Base-by-base conservation (phyloP, 2,329 filamentous ascomycete species). In the Diaporthe citri region DNA sequence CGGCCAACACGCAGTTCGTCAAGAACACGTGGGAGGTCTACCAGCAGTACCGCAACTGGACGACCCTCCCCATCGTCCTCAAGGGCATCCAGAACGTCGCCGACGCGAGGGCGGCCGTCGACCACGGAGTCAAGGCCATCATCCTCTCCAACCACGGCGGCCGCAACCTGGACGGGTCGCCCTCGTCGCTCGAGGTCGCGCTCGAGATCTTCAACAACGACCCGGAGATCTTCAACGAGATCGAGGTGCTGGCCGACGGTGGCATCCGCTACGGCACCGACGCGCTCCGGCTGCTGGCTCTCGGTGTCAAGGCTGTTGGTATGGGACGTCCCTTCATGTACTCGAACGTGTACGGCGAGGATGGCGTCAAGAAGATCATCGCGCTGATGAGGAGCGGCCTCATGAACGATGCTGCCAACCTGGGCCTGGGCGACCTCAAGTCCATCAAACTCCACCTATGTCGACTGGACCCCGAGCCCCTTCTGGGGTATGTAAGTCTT, bases 251-350 rank as follows among this genome's bases (percentile, higher is more conserved):
- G 52, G 84, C 84, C 25, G 85, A 87, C 75, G 85, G 86, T 7
- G 86, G 86, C 69, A 79, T 87, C 28, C 83, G 86, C 60, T 85
- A 85, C 73, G 86, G 85, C 15, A 82, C 81, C 13, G 86, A 87
- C 62, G 83, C 81, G 17, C 79, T 87, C n/a, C 85, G 85, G 77
- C 82, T 86, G 13, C 80, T 87, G n/a, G 81, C 85, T 3, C 83
- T 86, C 20, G 85, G 86, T 13, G 86, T 86, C 72, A 83, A 82
- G 77, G 84, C 84, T 17, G 85, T 73, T 2, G 83, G 88, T 20
- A 76, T 90, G 0, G 88, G 88, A 22, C 81, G 89, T 0, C 85
- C 87, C 13, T 86, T 87, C 76, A 89, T 90, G 87, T 90, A 84
- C 78, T 82, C 87, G 76, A 90, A 90, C 80, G 80, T 88, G 60